Base-by-base conservation (phyloP, 164 flowering plant species). In the Macadamia integrifolia region DNA sequence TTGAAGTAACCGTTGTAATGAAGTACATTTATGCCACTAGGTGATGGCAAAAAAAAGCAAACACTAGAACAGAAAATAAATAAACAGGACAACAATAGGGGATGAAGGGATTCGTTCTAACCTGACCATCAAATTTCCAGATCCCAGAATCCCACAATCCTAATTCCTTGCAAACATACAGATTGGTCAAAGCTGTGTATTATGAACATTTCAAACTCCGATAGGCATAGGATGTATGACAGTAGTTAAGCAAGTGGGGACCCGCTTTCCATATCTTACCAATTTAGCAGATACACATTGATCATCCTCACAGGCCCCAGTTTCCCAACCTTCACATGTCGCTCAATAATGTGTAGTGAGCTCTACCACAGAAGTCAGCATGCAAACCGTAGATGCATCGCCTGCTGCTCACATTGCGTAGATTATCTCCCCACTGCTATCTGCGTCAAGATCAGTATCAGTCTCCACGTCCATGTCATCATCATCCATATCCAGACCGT, bases 371-470 rank as follows among this genome's bases (percentile, higher is more conserved):
- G 57, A 59, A 66, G 61, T 46, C 43, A 43, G 11, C 60, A 18
- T 59, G 42, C 11, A 92, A 83, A 9, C 96, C 96, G 72, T 83
- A 86, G 9, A 92, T 81, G 40, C 3, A 92, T 83, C 70, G 90
- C 98, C 40, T 92, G 75, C 98, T 92, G 65, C 88, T 96, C 13
- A 86, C 75, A 59, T 90, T 93, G 14, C 40, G 0, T 35, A 35
- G 40, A 35, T 5, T 35, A 35, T 83, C 69, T 92, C 98, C 31
- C 98, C 98, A 64, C 98, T 92, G 75, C 98, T 92, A 64, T 90
- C 98, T 17, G 84, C 75, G 56, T 90, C 96, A 13, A 90, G 87
- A 52, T 92, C 98, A 1, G 86, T 83, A 71, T 92, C 98, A 42
- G 80, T 69, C 57, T 92, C 96, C 28, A 84, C 64, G 73, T 90